A percentile compares a stretch with the other conserved stretches of the same genome.
Conservation (phyloP, 1,284 basidiomycete species). For the Calocybe gambosa region DNA sequence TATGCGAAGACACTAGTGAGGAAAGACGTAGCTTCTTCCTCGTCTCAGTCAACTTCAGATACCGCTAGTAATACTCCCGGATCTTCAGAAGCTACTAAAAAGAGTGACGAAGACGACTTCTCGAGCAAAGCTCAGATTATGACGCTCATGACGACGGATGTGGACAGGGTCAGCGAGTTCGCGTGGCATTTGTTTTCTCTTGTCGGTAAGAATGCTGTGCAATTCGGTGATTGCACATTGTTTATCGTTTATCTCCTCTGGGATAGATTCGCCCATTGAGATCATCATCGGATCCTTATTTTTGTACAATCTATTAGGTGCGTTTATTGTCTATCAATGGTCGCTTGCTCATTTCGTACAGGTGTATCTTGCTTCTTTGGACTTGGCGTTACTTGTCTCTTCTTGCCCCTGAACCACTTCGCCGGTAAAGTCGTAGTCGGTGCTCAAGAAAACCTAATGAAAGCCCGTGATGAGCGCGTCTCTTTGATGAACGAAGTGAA, state of each 20-base stretch:
- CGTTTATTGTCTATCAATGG: constrained; percentile 15
- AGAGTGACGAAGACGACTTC: constrained; percentile 70
- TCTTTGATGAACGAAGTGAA: constrained; percentile 85
- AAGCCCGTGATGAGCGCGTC: constrained; percentile 85
- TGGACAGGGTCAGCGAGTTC: constrained; percentile 84
- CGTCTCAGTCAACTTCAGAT: constrained; percentile 23
- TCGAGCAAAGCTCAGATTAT: constrained; percentile 89
- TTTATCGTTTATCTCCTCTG: not conserved
- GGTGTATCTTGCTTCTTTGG: constrained; percentile 75
- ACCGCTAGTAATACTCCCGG: constrained; percentile 4
- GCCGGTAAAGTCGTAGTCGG: constrained; percentile 81
- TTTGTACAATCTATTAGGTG: constrained; percentile 76
- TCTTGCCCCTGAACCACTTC: constrained; percentile 83
- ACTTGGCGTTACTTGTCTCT: constrained; percentile 76
- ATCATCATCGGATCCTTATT: constrained; percentile 77
- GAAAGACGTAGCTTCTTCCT: constrained; percentile 75
- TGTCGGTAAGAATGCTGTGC: constrained; percentile 34
- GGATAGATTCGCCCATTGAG: constrained; percentile 80
- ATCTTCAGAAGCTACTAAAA: constrained; percentile 27
- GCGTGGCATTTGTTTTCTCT: constrained; percentile 72
- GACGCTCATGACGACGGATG: constrained; percentile 85
- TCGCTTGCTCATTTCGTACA: constrained; percentile 13
- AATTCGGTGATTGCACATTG: constrained; percentile 18
- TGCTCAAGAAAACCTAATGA: constrained; percentile 88
- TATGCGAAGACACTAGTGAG: constrained; percentile 87